Base-by-base conservation (phyloP, 1,139 yeast genomes). In the Nakaseomyces sp. region DNA sequence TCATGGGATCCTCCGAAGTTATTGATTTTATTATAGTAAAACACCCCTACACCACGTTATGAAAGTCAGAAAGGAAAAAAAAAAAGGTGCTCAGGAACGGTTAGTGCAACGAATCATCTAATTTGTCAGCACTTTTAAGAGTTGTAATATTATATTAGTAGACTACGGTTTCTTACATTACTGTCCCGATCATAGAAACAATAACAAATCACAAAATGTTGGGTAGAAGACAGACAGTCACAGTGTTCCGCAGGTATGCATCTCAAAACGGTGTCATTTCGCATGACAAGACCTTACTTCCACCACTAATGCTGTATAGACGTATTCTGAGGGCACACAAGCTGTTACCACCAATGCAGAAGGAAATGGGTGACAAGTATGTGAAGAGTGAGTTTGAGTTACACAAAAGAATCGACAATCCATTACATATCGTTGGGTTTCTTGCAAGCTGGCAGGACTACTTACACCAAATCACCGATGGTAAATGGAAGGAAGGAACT, bases 401-500 rank as follows among this genome's bases (percentile, higher is more conserved):
- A n/a, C 98, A 93, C 65, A 76, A 78, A 50, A 66, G 69, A 41
- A 74, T 81, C 12, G 96, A 88, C 54, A 88, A 91, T 61, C 97
- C 98, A 1, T 71, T 88, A 31, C 95, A 89, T 59, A 87, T 91
- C 29, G 89, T 93, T 8, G 97, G 96, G 10, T 91, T 91, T 57
- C 72, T 91, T 50, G 78, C 95, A 1, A 82, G 87, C 51, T 91
- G 98, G 98, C 98, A 91, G 60, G 89, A 86, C 55, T 91, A 91
- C 57, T 73, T 86, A 47, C 76, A 76, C 45, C 70, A 73, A 60
- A 73, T 91, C 30, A 79, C 80, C 39, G 84, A 86, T 13, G 93
- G 85, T 2, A 70, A 72, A 36, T 91, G 97, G 97, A 68, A 73
- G 59, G 74, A 73, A 42, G 86, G 82, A 7, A 77, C 77, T 38